A percentile compares a stretch with the other conserved stretches of the same genome.
These are phyloP conservation scores for Diplodia seriata DNA, from an alignment of 2,329 filamentous ascomycete species.

Conservation along the genomic window DNA sequence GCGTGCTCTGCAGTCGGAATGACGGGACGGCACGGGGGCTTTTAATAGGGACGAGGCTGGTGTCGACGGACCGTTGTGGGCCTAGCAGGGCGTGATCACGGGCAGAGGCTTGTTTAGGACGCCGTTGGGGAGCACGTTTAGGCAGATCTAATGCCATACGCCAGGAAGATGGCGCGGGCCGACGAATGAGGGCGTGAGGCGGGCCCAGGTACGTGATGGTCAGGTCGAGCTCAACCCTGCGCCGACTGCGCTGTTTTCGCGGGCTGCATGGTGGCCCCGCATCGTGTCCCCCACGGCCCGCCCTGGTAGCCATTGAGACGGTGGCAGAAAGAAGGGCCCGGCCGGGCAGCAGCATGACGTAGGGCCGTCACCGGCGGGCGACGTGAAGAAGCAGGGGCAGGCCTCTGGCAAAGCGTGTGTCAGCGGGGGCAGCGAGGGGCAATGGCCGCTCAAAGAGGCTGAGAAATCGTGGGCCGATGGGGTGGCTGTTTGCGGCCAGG, in stretches of 20 bases:
- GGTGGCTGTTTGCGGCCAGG: conserved; percentile 28
- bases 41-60: neutral
- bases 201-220: conserved; percentile 25
- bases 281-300: conserved; percentile 15
- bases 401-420: neutral
- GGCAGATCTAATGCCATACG: conserved; percentile 23
- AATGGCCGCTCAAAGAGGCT: neutral
- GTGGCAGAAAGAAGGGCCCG: neutral
- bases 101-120: neutral
- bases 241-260: conserved; percentile 17
- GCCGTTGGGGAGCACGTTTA: conserved; percentile 3
- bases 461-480: neutral
- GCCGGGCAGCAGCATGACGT: conserved; percentile 6
- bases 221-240: conserved; percentile 15
- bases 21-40: conserved; percentile 11
- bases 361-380: neutral
- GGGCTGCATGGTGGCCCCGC: conserved; percentile 29
- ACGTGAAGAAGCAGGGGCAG: conserved; percentile 4
- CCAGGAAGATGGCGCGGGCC: conserved; percentile 13
- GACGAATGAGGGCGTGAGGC: neutral
- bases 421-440: neutral
- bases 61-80: neutral
- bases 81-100: neutral
- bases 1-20: conserved; percentile 9
- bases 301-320: neutral